Evolutionary conservation across 768 basidiomycete species (phyloP), one percentile per base, ranked within the genome.

Genomic region (Rubroboletus satanas): DNA sequence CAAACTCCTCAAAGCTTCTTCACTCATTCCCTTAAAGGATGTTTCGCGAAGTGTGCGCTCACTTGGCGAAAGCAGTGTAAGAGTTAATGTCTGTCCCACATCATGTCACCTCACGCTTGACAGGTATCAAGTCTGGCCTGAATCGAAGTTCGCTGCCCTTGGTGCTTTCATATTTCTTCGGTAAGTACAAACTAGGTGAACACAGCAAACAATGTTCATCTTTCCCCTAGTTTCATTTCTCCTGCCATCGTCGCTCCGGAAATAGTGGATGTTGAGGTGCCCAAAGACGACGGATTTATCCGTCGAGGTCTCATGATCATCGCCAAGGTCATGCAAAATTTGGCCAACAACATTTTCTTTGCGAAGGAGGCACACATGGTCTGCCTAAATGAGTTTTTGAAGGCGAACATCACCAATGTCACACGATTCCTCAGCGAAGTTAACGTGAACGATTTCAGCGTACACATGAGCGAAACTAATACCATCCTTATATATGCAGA

Each of bases 331-430:
- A 85, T 97, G 44, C 93, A 96, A 71, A 94, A 92, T 64, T 73
- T 97, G 31, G 93, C 93, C 18, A 98, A 97, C 73, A 96, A 97
- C 62, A 87, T 95, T 46, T 84, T 91, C 64, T 96, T 96, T 61
- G 91, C 89, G 11, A 94, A 94, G 69, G 93, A 96, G 63, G 81
- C 84, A 4, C 85, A 92, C 63, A 93, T 94, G 90, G 83, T 83
- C 29, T 76, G 81, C 33, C 69, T 95, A 54, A 95, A 95, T 67
- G 76, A 79, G 12, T 93, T 93, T 72, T 71, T 92, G 29, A 75
- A 77, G 54, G 78, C 75, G 10, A 88, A 90, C 49, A 88, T 91
- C 49, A 74, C 82, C 33, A 83, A 79, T 39, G 83, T 94, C 29
- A 90, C 88, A 3, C 77, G 83, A 37, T 93, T 88, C 73, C 71